Percentiles rank a stretch among this genome's conserved stretches.
Evolutionary conservation across 768 basidiomycete genomes (phyloP).

Genomic region (Pisolithus albus): DNA sequence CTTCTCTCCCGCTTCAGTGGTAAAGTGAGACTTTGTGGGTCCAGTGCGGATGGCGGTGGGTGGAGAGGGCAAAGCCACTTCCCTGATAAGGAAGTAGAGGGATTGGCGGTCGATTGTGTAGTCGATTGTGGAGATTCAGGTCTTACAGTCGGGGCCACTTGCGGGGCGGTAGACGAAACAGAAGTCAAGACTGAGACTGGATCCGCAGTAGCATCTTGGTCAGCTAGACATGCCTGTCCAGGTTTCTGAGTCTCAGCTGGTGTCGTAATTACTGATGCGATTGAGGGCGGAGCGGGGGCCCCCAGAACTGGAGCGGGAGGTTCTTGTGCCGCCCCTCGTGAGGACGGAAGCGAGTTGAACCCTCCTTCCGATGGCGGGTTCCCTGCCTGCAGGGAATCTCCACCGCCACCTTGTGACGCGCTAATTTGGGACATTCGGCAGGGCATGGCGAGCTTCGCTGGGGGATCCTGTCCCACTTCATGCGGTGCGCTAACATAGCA

Average conservation of each 20-base stretch:
- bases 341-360: neutral
- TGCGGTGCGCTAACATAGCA: neutral
- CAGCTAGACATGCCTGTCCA: too few relatives aligned
- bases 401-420: neutral
- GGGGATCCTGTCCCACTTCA: neutral
- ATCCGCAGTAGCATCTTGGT: too few relatives aligned
- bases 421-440: neutral
- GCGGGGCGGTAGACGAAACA: neutral
- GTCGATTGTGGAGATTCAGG: neutral
- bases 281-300: neutral
- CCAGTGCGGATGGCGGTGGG: neutral
- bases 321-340: neutral
- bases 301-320: neutral
- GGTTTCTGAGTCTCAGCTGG: neutral
- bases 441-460: neutral
- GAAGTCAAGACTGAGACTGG: neutral
- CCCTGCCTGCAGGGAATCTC: neutral
- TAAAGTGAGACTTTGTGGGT: neutral
- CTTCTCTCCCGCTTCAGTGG: neutral
- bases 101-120: neutral
- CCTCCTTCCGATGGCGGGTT: neutral
- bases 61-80: neutral
- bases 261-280: neutral
- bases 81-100: neutral
- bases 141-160: neutral